phyloP scores from a whole-genome alignment of 345 rosid genomes.

The Eucalyptus sp. region DNA sequence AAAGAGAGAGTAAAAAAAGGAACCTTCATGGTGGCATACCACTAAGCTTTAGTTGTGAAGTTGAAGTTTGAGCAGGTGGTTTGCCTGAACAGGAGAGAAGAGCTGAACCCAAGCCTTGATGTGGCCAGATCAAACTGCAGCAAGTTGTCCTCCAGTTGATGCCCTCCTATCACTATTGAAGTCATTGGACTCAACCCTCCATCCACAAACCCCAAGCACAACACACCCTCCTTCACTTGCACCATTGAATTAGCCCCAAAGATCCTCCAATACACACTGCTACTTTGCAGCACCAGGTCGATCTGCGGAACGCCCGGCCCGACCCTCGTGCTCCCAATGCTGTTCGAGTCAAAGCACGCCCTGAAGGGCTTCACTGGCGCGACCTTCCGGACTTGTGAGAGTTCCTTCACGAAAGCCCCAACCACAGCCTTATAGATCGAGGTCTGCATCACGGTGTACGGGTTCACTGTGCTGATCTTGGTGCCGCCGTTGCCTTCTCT shows the following conservation, averaged over 20 bases:
- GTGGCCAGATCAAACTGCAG: conserved; percentile 21
- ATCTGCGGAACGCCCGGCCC: conserved; percentile 17
- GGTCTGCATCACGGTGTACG: conserved; percentile 44
- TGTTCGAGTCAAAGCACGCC: not conserved
- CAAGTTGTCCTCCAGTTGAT: conserved; percentile 25
- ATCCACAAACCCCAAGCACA: conserved; percentile 27
- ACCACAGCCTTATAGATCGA: conserved; percentile 44
- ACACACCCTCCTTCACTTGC: conserved; percentile 1
- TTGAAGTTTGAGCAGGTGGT: conserved; percentile 57
- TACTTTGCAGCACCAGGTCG: conserved; percentile 21
- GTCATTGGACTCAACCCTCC: conserved; percentile 14
- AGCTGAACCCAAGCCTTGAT: conserved; percentile 24
- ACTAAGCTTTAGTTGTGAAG: conserved; percentile 20
- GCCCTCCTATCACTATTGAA: conserved; percentile 24
- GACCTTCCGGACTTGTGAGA: conserved; percentile 31
- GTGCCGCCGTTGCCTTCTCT: conserved; percentile 47
- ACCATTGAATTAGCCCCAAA: conserved; percentile 35
- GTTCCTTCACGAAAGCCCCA: conserved; percentile 16
- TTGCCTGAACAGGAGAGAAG: conserved; percentile 10
- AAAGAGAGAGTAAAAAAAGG: not conserved
- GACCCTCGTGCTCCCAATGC: not conserved
- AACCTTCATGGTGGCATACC: not conserved
- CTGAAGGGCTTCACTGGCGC: not conserved
- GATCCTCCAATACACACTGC: conserved; percentile 18
- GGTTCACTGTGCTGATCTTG: conserved; percentile 60